Evolutionary conservation across 345 rosid genomes (phyloP), one percentile per base, ranked within the genome.

Genomic region (Lenwebbia sp.): DNA sequence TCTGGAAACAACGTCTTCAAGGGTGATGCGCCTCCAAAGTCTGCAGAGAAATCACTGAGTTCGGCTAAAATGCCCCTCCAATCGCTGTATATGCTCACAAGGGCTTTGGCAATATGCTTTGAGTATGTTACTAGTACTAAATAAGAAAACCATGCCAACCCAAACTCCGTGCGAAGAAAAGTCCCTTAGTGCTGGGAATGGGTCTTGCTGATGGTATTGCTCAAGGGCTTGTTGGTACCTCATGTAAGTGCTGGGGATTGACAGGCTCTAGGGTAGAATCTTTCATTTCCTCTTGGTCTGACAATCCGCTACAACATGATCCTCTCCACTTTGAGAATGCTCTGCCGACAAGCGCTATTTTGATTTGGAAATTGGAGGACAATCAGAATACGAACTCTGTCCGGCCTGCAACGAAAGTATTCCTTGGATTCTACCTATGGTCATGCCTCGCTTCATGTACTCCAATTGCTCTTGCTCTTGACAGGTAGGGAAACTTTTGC

Each of bases 1-100:
- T 96, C 99, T 0, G 99, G 99, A 82, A 97, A 95, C 83, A 90
- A 93, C 87, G 89, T 96, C 92, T 96, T 97, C 93, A 94, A 93
- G 86, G 99, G 97, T 4, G 97, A 93, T 86, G 93, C 65, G 0
- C 88, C 94, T 15, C 89, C 93, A 6, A 52, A 94, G 15, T 92
- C 95, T 13, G 90, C 89, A 2, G 98, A 97, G 85, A 97, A 93
- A 86, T 88, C 92, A 2, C 88, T 95, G 76, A 97, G 98, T 84
- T 44, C 70, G 5, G 99, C 99, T 30, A 97, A 97, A 86, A 87
- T 93, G 62, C 26, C 47, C 47, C 75, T 62, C 15, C 5, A 1
- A 62, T 2, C 41, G 33, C 75, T 30, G 40, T 30, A 0, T 30
- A 65, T 65, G 76, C 23, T n/a, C 33, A 58, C 70, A 58, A 58